These are phyloP conservation scores for Zangia roseola DNA, from an alignment of 768 basidiomycete species.

Conservation along the genomic window DNA sequence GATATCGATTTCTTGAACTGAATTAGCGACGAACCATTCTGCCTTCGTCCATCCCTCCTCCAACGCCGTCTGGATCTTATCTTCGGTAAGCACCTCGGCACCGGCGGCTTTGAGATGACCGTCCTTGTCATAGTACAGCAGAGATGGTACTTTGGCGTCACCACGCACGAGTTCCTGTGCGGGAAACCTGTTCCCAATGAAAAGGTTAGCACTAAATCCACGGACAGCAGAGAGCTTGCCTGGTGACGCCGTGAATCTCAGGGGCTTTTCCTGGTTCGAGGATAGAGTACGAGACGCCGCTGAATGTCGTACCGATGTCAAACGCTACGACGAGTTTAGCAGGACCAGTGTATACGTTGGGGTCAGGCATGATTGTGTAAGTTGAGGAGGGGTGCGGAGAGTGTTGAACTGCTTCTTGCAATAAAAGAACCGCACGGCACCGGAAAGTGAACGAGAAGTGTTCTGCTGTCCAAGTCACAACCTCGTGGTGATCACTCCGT, in stretches of 20 bases:
- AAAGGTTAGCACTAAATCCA: neutral
- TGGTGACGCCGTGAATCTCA: slow-evolving; percentile 9
- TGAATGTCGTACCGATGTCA: slow-evolving; percentile 48
- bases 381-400: neutral
- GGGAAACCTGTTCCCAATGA: slow-evolving; percentile 43
- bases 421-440: too few species aligned
- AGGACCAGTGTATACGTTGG: slow-evolving; percentile 5
- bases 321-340: slow-evolving; percentile 42
- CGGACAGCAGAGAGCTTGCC: slow-evolving; percentile 1
- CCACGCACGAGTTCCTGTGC: slow-evolving; percentile 37
- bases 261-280: slow-evolving; percentile 10
- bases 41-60: slow-evolving; percentile 23
- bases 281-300: slow-evolving; percentile 40
- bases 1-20: neutral
- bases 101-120: slow-evolving; percentile 39
- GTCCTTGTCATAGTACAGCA: slow-evolving; percentile 41
- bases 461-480: too few species aligned
- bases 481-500: too few species aligned
- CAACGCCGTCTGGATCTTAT: slow-evolving; percentile 32
- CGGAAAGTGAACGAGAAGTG: too few species aligned
- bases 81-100: slow-evolving; percentile 36
- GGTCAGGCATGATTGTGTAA: slow-evolving; percentile 8
- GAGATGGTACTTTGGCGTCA: slow-evolving; percentile 44
- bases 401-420: too few species aligned
- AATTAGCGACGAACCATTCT: slow-evolving; percentile 15